A percentile compares a stretch with the other conserved stretches of the same genome.
These are phyloP conservation scores for Leishmania aethiopica DNA, from an alignment of 208 protist genomes.

Conservation along the genomic window DNA sequence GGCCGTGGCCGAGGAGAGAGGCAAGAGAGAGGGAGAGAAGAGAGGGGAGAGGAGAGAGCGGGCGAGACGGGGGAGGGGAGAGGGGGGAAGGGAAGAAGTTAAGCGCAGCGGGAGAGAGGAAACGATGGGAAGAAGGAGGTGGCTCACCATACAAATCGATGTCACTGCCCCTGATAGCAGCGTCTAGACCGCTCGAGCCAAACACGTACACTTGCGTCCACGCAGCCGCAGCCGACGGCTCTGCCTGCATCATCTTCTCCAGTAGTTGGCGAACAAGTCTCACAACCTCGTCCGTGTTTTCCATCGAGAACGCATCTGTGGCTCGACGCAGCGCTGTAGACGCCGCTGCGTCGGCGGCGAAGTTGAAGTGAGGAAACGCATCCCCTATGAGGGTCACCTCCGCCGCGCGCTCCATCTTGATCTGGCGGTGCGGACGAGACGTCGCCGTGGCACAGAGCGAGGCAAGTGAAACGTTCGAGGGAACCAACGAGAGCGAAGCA, in stretches of 20 bases:
- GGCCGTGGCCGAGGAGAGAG: neutral
- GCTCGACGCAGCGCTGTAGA: constrained; percentile 15
- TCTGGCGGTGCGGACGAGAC: neutral
- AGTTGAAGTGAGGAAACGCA: neutral
- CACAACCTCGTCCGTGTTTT: constrained; percentile 28
- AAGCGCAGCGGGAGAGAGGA: neutral
- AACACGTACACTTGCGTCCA: constrained; percentile 72
- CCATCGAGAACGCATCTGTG: constrained; percentile 28
- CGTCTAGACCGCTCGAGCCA: constrained; percentile 79
- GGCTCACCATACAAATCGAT: constrained; percentile 94
- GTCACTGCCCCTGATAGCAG: constrained; percentile 82
- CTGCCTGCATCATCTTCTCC: constrained; percentile 15
- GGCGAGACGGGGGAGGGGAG: neutral
- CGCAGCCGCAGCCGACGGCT: constrained; percentile 12
- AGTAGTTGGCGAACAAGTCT: constrained; percentile 23
- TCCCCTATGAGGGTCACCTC: neutral
- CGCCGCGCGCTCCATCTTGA: neutral
- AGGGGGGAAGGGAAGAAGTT: constrained; percentile 10
- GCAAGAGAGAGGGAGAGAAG: neutral
- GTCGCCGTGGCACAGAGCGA: neutral
- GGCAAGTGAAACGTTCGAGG: neutral
- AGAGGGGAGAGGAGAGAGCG: constrained; percentile 5
- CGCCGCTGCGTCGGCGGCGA: constrained; percentile 8
- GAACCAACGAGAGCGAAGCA: neutral
- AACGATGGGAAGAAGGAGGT: constrained; percentile 10